phyloP scores from a whole-genome alignment of 306 rosid species.

The Malus sylvestris region DNA sequence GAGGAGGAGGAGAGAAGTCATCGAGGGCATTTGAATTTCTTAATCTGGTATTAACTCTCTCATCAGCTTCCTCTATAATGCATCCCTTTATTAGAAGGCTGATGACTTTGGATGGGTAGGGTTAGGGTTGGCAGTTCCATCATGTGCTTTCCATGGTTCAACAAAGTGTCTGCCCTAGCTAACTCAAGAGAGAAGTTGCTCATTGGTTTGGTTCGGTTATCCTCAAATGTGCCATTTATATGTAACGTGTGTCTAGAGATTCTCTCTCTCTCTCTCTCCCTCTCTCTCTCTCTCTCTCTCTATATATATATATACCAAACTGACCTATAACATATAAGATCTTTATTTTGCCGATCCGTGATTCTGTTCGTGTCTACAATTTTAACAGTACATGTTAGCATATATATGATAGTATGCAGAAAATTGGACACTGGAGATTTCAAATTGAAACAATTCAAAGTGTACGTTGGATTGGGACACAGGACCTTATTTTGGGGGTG shows the following conservation, averaged over 20 bases:
- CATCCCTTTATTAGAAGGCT: neutral
- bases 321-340: no score
- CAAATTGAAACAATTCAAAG: no score
- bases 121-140: conserved; percentile 44
- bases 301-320: no score
- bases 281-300: no score
- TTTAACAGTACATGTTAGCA: no score
- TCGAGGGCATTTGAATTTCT: neutral
- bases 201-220: neutral
- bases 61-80: neutral
- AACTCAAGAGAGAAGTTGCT: neutral
- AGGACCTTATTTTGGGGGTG: no score
- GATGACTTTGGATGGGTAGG: neutral
- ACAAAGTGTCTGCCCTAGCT: conserved; percentile 24
- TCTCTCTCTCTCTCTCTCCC: neutral
- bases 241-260: neutral
- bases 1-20: neutral
- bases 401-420: no score
- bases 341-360: no score
- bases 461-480: no score
- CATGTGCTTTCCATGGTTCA: conserved; percentile 58
- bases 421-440: no score
- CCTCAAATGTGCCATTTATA: neutral
- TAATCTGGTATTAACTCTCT: neutral
- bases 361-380: no score